A percentile compares a stretch with the other conserved stretches of the same genome.
These are phyloP conservation scores for Irpex sp. DNA, from an alignment of 1,284 basidiomycete genomes.

Conservation along the genomic window DNA sequence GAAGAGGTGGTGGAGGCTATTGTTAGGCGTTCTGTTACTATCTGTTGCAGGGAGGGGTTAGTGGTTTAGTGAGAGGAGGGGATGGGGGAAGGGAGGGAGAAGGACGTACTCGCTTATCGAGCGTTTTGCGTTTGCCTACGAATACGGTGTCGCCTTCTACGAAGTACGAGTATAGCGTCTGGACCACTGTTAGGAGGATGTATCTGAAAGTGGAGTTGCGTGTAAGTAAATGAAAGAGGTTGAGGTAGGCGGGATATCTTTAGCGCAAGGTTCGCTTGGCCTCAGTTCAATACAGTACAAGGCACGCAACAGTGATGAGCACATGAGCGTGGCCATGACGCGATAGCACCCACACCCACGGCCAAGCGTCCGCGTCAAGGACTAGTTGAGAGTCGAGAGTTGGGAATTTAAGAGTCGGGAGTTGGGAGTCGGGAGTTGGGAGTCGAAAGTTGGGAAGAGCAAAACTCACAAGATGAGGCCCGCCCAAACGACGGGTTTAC, in stretches of 20 bases:
- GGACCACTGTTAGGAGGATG: slow-evolving; percentile 58
- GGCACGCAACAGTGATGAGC: no score
- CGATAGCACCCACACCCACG: not conserved
- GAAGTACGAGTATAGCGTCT: slow-evolving; percentile 76
- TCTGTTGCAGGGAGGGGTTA: slow-evolving; percentile 35
- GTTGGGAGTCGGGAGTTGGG: not conserved
- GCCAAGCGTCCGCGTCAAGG: not conserved
- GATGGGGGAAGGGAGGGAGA: no score
- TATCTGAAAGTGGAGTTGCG: slow-evolving; percentile 44
- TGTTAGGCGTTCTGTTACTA: slow-evolving; percentile 77
- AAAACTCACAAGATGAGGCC: slow-evolving; percentile 67
- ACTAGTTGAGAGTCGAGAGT: no score
- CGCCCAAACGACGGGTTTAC: slow-evolving; percentile 73
- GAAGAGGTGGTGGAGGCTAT: slow-evolving; percentile 45
- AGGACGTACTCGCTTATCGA: slow-evolving; percentile 76
- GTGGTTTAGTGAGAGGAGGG: not conserved
- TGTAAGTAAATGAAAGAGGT: not conserved
- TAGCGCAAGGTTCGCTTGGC: no score
- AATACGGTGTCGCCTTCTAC: slow-evolving; percentile 78
- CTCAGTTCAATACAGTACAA: no score
- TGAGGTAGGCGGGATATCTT: no score
- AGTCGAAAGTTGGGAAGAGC: not conserved
- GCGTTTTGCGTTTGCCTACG: slow-evolving; percentile 77
- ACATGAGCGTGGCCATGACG: no score
- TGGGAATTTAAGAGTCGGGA: no score